phyloP scores from a whole-genome alignment of 192 early-diverging fungal species.

The Coemansia sp. region DNA sequence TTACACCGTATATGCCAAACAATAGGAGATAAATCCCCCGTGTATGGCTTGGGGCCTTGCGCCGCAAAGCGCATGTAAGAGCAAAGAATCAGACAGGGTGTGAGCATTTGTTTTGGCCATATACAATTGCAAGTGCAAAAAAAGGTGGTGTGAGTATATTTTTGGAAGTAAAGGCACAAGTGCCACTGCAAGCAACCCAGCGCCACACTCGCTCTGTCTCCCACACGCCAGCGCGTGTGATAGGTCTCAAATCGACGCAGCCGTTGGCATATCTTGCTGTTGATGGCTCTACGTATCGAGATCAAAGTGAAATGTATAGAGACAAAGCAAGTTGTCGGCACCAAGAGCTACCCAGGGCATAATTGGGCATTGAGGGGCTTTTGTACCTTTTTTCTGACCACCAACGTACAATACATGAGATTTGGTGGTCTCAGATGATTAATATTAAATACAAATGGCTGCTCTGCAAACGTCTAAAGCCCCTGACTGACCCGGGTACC shows the following conservation, averaged over 20 bases:
- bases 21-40: neutral
- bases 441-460: neutral
- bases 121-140: neutral
- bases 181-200: neutral
- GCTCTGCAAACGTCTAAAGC: no score
- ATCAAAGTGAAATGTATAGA: neutral
- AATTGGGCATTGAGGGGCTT: neutral
- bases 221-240: neutral
- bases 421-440: neutral
- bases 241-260: neutral
- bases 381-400: neutral
- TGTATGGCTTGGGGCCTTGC: neutral
- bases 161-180: neutral
- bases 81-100: neutral
- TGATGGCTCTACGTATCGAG: neutral
- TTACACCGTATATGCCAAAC: neutral
- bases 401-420: neutral
- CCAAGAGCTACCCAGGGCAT: neutral
- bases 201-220: neutral
- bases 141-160: neutral
- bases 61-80: neutral
- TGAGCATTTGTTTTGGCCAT: neutral
- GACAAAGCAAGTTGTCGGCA: neutral
- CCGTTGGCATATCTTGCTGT: neutral
- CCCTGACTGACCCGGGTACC: neutral